Evolutionary conservation across 1,139 yeast genomes (phyloP).

Genomic region (Protomyces gravidus): DNA sequence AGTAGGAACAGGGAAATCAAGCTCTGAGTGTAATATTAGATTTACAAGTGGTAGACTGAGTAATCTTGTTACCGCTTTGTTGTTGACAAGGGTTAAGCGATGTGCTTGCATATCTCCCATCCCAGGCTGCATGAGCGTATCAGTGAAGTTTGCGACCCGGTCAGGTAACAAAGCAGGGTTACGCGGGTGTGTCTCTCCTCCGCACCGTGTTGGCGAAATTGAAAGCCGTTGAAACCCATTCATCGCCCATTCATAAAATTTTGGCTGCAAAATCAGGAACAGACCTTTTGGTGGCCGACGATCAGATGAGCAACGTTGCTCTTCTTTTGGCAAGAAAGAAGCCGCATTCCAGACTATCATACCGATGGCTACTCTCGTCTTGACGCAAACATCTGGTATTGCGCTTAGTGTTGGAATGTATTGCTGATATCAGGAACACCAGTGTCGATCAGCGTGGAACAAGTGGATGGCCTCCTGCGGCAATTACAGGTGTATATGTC

Average conservation of each 20-base stretch:
- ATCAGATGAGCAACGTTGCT: not conserved
- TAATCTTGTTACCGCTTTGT: no score
- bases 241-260: not conserved
- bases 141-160: no score
- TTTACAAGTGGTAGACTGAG: not conserved
- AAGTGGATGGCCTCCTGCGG: not conserved
- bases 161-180: no score
- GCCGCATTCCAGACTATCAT: not conserved
- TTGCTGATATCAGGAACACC: not conserved
- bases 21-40: not conserved
- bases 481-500: not conserved
- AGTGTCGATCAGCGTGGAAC: not conserved
- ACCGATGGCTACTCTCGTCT: not conserved
- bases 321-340: not conserved
- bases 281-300: not conserved
- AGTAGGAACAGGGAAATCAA: conserved; percentile 15
- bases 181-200: no score
- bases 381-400: not conserved
- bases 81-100: no score
- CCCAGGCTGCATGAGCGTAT: no score
- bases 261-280: not conserved
- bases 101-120: no score
- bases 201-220: no score
- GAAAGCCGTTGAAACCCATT: conserved; percentile 1
- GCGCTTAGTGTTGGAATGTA: no score